Conservation (phyloP, 2,329 filamentous ascomycete species). For the Eutypa lata region DNA sequence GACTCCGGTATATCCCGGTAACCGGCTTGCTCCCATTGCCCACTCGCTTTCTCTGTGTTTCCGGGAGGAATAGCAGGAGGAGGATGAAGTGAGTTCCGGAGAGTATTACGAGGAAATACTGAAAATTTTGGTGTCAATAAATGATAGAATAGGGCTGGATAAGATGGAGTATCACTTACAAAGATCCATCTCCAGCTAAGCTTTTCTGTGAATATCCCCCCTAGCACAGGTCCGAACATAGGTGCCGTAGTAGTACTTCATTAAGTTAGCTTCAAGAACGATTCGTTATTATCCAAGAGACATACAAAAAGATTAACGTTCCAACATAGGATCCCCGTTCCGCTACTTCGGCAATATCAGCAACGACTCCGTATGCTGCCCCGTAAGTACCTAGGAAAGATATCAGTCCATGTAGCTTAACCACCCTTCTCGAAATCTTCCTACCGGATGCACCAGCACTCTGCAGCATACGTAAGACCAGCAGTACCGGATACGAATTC, state of each 20-base stretch:
- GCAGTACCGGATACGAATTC: slow-evolving; percentile 48
- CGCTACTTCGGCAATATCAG: slow-evolving; percentile 62
- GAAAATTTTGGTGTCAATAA: too few relatives aligned
- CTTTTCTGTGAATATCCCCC: slow-evolving; percentile 3
- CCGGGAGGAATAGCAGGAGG: slow-evolving; percentile 6
- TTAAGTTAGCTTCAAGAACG: too few relatives aligned
- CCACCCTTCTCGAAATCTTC: too few relatives aligned
- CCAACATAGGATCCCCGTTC: slow-evolving; percentile 70
- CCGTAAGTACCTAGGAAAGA: slow-evolving; percentile 49
- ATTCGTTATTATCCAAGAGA: neutral
- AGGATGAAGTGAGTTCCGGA: slow-evolving; percentile 2
- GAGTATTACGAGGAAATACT: slow-evolving; percentile 9
- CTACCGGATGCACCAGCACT: slow-evolving; percentile 56
- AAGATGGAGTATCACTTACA: neutral
- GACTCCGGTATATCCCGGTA: neutral
- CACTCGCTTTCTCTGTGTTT: slow-evolving; percentile 7
- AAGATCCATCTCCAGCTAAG: slow-evolving; percentile 8
- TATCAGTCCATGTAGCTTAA: too few relatives aligned
- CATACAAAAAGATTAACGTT: slow-evolving; percentile 15
- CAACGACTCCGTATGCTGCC: slow-evolving; percentile 63
- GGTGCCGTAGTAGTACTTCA: slow-evolving; percentile 3
- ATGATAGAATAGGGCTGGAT: too few relatives aligned
- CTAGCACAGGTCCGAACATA: slow-evolving; percentile 7
- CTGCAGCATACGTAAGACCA: slow-evolving; percentile 59
- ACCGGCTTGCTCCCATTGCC: slow-evolving; percentile 5